A percentile compares a stretch with the other conserved stretches of the same genome.
phyloP scores from a whole-genome alignment of 1,139 yeast genomes.

The Hyphopichia pseudoburtonii region DNA sequence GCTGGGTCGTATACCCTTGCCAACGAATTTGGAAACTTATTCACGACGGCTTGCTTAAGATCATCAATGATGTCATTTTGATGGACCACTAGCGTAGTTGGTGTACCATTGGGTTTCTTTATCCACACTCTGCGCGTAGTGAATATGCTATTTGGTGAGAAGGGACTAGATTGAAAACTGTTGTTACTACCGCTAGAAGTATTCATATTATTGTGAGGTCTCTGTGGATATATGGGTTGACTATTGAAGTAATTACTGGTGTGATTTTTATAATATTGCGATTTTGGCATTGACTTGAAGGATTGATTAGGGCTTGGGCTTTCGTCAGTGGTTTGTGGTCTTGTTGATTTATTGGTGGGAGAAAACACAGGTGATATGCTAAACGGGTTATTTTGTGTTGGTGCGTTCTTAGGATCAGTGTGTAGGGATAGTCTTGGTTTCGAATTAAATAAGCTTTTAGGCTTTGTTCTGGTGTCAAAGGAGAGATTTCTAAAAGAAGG shows the following conservation, averaged over 20 bases:
- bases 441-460: no score
- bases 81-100: constrained; percentile 64
- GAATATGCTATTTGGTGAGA: constrained; percentile 10
- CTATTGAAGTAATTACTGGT: neutral
- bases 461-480: no score
- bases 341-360: neutral
- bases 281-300: constrained; percentile 1
- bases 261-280: neutral
- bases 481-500: no score
- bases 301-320: neutral
- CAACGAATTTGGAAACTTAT: constrained; percentile 68
- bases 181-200: no score
- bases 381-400: no score
- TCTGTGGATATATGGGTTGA: constrained; percentile 1
- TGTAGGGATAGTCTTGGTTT: no score
- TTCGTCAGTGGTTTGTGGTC: neutral
- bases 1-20: constrained; percentile 69
- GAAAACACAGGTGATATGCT: neutral
- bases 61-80: constrained; percentile 70
- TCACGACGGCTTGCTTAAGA: constrained; percentile 57
- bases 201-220: no score
- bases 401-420: no score
- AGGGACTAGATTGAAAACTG: no score
- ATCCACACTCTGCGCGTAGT: constrained; percentile 60
- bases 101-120: constrained; percentile 52